phyloP scores from a whole-genome alignment of 2,329 filamentous ascomycete genomes.

The Thelonectria blattea region DNA sequence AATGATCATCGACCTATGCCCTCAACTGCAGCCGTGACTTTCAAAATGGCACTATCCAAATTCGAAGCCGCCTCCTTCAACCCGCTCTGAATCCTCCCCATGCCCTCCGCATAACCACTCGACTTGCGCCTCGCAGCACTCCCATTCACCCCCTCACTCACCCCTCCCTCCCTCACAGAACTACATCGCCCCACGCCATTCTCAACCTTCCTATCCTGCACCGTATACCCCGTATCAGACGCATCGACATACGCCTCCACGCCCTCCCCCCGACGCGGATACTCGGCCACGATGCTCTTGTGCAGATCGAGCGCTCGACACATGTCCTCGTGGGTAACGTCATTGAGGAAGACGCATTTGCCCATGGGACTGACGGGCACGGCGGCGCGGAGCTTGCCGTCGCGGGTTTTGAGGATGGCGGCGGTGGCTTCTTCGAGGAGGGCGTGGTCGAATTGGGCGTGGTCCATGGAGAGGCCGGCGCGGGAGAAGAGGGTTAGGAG shows the following conservation, averaged over 20 bases:
- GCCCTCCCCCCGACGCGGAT: constrained; percentile 68
- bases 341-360: constrained; percentile 71
- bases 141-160: constrained; percentile 24
- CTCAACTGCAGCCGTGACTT: constrained; percentile 22
- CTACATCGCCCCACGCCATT: background rate
- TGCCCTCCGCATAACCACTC: constrained; percentile 12
- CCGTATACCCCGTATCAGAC: constrained; percentile 67
- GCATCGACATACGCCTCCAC: constrained; percentile 73
- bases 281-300: constrained; percentile 67
- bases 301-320: constrained; percentile 64
- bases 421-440: constrained; percentile 70
- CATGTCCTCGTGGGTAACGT: constrained; percentile 68
- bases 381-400: constrained; percentile 70
- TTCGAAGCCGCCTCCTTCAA: constrained; percentile 27
- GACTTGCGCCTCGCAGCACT: constrained; percentile 7
- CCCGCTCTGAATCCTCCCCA: constrained; percentile 17
- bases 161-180: background rate
- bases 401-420: constrained; percentile 74
- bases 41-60: constrained; percentile 18
- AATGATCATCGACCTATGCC: background rate
- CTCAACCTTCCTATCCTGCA: constrained; percentile 35
- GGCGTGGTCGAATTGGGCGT: constrained; percentile 69
- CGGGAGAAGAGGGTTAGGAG: constrained; percentile 72
- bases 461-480: constrained; percentile 74
- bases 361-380: constrained; percentile 70